Evolutionary conservation across 495 filamentous ascomycete species (phyloP), one percentile per base, ranked within the genome.

Genomic region (Penicillium angulare): DNA sequence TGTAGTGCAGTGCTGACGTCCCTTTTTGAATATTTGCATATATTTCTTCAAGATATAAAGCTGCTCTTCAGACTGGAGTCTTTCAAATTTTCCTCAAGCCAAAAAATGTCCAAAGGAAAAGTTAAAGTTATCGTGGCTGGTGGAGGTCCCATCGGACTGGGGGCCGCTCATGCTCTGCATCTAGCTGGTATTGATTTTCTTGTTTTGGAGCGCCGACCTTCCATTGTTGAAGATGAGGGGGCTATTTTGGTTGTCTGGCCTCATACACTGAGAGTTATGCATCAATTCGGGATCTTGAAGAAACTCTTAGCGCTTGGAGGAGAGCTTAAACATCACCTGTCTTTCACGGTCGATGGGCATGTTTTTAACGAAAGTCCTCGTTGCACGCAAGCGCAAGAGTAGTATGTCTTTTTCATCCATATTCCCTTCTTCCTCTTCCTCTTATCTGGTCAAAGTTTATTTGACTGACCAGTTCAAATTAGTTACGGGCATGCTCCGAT

Each of bases 51-150:
- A n/a, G n/a, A n/a, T n/a, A n/a, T n/a, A n/a, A n/a, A n/a, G n/a
- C n/a, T n/a, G n/a, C n/a, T n/a, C n/a, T n/a, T n/a, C n/a, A n/a
- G n/a, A n/a, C n/a, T n/a, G n/a, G n/a, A n/a, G n/a, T n/a, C n/a
- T n/a, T n/a, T n/a, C n/a, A n/a, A n/a, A n/a, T n/a, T n/a, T n/a
- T n/a, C n/a, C n/a, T n/a, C n/a, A n/a, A n/a, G n/a, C n/a, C n/a
- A n/a, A n/a, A n/a, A n/a, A n/a, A n/a, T n/a, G n/a, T n/a, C n/a
- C n/a, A n/a, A n/a, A n/a, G n/a, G n/a, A n/a, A n/a, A n/a, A n/a
- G n/a, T 82, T 63, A 74, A 68, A 44, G 76, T 76, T 38, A 72
- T 85, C 34, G 67, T 85, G 23, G 68, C 77, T 3, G 81, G 81
- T 31, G 79, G 73, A 26, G 76, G 76, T 9, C 66, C 80, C 13